Evolutionary conservation across 2,329 filamentous ascomycete genomes (phyloP).

Genomic region (Pyricularia pennisetigena): DNA sequence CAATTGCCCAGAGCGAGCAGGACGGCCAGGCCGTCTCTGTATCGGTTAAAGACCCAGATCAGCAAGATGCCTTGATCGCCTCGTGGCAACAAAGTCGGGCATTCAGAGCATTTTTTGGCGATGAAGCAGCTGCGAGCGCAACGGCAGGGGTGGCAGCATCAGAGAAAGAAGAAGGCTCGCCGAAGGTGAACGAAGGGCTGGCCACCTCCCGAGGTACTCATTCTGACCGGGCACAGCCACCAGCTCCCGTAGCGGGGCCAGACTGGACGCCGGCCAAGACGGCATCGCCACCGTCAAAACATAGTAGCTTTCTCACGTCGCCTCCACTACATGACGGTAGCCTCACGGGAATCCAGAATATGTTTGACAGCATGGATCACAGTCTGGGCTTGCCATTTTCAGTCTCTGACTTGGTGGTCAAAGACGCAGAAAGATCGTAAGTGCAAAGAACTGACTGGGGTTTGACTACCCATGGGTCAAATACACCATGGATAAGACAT

Average conservation of each 20-base stretch:
- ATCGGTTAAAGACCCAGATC: conserved; percentile 24
- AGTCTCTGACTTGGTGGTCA: conserved; percentile 24
- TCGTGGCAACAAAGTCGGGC: conserved; percentile 25
- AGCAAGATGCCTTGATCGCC: conserved; percentile 24
- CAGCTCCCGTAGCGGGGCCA: neutral
- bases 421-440: conserved; percentile 23
- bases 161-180: neutral
- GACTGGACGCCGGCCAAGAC: neutral
- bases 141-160: neutral
- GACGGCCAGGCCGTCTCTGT: conserved; percentile 18
- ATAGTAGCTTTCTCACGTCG: conserved; percentile 9
- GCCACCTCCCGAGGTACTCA: neutral
- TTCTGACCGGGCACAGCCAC: neutral
- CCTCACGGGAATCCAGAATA: neutral
- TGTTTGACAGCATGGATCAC: neutral
- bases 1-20: conserved; percentile 18
- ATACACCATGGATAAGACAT: neutral
- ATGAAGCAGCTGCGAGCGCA: conserved; percentile 8
- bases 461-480: neutral
- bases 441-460: conserved; percentile 4
- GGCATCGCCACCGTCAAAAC: conserved; percentile 2
- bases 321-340: conserved; percentile 12
- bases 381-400: conserved; percentile 9
- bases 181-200: neutral
- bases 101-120: conserved; percentile 23